phyloP scores from a whole-genome alignment of 1,284 basidiomycete genomes.

The Puccinia hordei region DNA sequence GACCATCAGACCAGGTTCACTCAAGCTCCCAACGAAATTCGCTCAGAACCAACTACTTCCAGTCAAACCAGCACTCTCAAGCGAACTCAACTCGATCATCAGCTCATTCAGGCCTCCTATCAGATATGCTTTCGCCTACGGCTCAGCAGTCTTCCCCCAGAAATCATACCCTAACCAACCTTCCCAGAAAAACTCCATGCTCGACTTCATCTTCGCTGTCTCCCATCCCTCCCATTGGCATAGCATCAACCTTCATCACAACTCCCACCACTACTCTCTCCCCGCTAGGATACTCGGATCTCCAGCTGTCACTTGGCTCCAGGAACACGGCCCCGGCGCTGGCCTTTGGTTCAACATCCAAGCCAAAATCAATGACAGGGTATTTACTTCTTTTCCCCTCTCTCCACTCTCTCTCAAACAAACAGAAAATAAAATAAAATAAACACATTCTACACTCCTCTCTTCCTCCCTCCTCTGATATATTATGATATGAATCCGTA shows the following conservation, averaged over 20 bases:
- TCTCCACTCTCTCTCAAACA: neutral
- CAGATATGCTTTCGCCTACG: slow-evolving; percentile 89
- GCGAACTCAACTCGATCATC: slow-evolving; percentile 75
- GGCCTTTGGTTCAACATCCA: slow-evolving; percentile 95
- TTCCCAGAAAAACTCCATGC: slow-evolving; percentile 69
- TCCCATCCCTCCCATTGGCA: slow-evolving; percentile 90
- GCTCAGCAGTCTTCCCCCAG: slow-evolving; percentile 89
- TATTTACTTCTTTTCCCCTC: slow-evolving; percentile 58
- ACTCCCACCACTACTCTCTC: slow-evolving; percentile 84
- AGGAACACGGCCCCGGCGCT: slow-evolving; percentile 70
- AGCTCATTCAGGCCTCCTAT: slow-evolving; percentile 78
- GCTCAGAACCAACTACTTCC: slow-evolving; percentile 66
- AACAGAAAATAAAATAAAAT: no score
- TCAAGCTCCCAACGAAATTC: no score
- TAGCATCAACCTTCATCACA: slow-evolving; percentile 85
- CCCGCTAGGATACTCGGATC: slow-evolving; percentile 79
- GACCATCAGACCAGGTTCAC: no score
- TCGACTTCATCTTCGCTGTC: slow-evolving; percentile 94
- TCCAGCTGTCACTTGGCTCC: slow-evolving; percentile 72
- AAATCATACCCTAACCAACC: slow-evolving; percentile 68
- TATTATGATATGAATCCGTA: neutral
- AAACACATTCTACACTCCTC: no score
- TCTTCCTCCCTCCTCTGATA: neutral
- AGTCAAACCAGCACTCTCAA: slow-evolving; percentile 73
- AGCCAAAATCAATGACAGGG: slow-evolving; percentile 77